Evolutionary conservation across 371 early-diverging fungal genomes (phyloP), one percentile per base, ranked within the genome.

Genomic region (Rhizomucor pusillus): DNA sequence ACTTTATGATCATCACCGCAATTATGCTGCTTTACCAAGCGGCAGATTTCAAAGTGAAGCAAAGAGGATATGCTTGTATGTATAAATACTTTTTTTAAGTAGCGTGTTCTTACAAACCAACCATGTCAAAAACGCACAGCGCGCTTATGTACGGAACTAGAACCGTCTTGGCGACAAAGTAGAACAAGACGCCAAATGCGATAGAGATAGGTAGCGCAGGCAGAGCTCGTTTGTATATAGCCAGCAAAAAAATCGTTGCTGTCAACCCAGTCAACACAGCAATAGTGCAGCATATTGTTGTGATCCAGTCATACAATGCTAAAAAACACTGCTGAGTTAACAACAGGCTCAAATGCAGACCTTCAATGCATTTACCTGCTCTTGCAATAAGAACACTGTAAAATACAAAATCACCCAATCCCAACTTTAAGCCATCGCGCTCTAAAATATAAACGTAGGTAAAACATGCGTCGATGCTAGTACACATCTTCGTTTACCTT

Each of bases 321-420:
- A 58, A 24, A n/a, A 18, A 37, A 11, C 20, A 1, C 40, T 34
- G 14, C 50, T 46, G 13, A 14, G 5, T 22, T 18, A 22, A 13
- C 34, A 7, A n/a, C 37, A 33, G 22, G 4, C 25, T 18, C 14
- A 43, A 22, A n/a, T n/a, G n/a, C n/a, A 22, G 48, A 16, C 13
- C 45, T 50, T 33, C 34, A 24, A 19, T 25, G 20, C 39, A 52
- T 49, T 67, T 74, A 86, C 87, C 86, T 64, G 94, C 92, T 50
- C 90, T 69, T 5, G 89, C 89, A 51, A 91, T 80, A 51, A 93
- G 67, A 9, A 93, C 92, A 67, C 87, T 86, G 62, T 92, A 93
- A 62, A 93, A 93, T 9, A 93, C 92, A 77, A 93, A 93, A 61
- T 93, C 94, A 16, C 94, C 94, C 43, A 93, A 62, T 5, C 94